Base-by-base conservation (phyloP, 164 flowering plant species). In the Echeveria elegans region DNA sequence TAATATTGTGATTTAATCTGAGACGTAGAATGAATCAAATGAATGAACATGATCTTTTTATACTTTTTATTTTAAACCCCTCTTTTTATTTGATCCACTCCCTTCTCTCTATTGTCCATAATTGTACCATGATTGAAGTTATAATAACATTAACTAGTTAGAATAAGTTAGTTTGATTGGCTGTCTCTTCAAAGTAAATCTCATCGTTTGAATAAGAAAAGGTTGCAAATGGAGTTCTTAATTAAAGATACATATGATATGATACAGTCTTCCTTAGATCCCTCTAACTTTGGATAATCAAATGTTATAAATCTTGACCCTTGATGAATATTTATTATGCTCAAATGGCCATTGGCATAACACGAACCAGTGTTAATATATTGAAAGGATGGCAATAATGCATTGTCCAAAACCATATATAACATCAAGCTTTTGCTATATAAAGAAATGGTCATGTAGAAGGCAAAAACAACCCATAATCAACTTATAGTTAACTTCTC, bases 291-390 rank as follows among this genome's bases (percentile, higher is more conserved):
- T 56, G 61, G 31, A 28, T 56, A 56, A 56, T 26, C 31, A 56
- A 56, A 56, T 56, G 61, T 14, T 56, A 56, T 56, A 28, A 56
- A 7, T 23, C 61, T 56, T 56, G 61, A 28, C 61, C 61, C 61
- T 56, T 56, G 61, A 28, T 56, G 61, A 56, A 11, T 56, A 18
- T 56, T 34, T 3, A 34, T 56, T 26, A 28, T 28, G 32, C 32
- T 4, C 61, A 26, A 56, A 28, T 56, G 32, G 61, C 61, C 61
- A 28, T 56, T 56, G 30, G 32, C 32, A 2, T 56, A 28, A 14
- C 61, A 56, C 28, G 14, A 56, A 56, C 32, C 30, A 56, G 18
- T 56, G 19, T 12, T 56, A 56, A 26, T 56, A 0, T 56, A 56
- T 26, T 28, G 32, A 56, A 11, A 26, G n/a, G 19, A 56, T 56